Base-by-base conservation (phyloP, 164 flowering plant species). In the Macadamia tetraphylla region DNA sequence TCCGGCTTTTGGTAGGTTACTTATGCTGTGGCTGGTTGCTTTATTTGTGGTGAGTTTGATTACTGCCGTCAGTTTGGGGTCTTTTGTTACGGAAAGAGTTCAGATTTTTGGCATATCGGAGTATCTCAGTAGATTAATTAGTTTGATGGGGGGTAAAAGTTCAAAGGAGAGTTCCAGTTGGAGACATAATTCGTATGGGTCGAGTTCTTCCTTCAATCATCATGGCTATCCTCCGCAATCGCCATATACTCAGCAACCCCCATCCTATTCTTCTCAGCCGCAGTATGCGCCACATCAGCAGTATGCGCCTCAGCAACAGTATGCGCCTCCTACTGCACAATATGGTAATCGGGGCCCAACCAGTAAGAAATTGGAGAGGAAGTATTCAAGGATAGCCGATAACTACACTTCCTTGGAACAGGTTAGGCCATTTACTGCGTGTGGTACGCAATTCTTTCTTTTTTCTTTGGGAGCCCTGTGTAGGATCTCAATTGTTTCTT, bases 341-440 rank as follows among this genome's bases (percentile, higher is more conserved):
- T 35, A 35, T 70, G 78, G 67, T 59, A 67, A 70, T 62, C 76
- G 68, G 48, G 76, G 73, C 11, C 71, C 80, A 15, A 68, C 81
- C 5, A 75, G 62, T 59, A 80, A 58, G 73, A 75, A 43, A 65
- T 68, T 83, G 60, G 87, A 81, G 66, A 80, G 82, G 70, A 86
- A 82, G 77, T 91, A 75, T 73, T 85, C 93, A 53, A 83, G 72
- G 80, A 91, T 91, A 76, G 86, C 75, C 40, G 97, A 91, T 71
- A 59, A 88, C 58, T 91, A 83, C 79, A 77, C 53, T 64, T 78
- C 80, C 69, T 71, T 91, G 79, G 93, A 87, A 52, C 85, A 91
- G 93, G 97, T 91, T 67, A 52, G 49, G 4, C 15, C 46, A 53
- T 32, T 3, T 18, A 35, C 5, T 35, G 0, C 1, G 40, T 35